Evolutionary conservation across 495 filamentous ascomycete species (phyloP).

Genomic region (Aspergillus incahuasiensis): DNA sequence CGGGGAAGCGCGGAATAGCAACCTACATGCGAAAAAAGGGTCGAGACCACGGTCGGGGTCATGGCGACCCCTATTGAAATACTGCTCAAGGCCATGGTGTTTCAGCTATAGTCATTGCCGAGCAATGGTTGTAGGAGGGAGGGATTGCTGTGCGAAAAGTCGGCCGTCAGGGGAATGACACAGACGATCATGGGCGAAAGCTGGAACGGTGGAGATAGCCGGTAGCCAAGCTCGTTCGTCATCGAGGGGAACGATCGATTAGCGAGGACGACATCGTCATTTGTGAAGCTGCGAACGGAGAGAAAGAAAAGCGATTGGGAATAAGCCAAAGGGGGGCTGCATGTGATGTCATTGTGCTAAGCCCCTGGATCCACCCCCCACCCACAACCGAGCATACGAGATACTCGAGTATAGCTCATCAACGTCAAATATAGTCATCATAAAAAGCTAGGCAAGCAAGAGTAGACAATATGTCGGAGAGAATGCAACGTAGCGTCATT

Average conservation of each 20-base stretch:
- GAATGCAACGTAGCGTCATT: no score
- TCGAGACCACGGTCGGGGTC: slow-evolving; percentile 73
- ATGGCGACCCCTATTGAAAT: slow-evolving; percentile 67
- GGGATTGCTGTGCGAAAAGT: not conserved
- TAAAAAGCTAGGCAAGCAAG: no score
- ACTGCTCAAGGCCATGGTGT: slow-evolving; percentile 63
- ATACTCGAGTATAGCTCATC: not conserved
- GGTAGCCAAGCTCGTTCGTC: not conserved
- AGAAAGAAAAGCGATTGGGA: not conserved
- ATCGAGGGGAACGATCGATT: not conserved
- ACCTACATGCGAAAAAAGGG: slow-evolving; percentile 71
- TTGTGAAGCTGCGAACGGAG: not conserved
- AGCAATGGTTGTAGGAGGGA: not conserved
- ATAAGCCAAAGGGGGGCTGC: not conserved
- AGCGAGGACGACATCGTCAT: not conserved
- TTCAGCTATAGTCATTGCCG: not conserved
- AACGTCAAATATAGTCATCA: no score
- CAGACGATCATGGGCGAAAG: not conserved
- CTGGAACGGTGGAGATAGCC: not conserved
- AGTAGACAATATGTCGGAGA: no score
- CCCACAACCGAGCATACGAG: not conserved
- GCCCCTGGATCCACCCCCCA: not conserved
- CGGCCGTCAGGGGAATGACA: not conserved
- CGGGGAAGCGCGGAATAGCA: not conserved
- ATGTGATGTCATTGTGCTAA: not conserved